phyloP scores from a whole-genome alignment of 2,329 filamentous ascomycete species.

The Ilyonectria mors-panacis region DNA sequence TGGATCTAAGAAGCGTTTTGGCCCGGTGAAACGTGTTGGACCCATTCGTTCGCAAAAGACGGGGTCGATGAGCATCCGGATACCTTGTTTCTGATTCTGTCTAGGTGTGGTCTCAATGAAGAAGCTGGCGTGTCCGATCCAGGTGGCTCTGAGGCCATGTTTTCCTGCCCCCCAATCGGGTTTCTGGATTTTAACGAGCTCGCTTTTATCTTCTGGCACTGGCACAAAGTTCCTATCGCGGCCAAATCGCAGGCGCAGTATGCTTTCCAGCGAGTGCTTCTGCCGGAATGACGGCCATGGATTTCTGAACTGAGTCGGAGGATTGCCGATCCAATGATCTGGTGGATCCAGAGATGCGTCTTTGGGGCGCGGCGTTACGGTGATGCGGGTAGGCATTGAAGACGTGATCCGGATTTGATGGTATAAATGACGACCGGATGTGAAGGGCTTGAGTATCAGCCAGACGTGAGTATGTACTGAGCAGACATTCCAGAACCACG shows the following conservation, averaged over 20 bases:
- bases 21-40: conserved; percentile 75
- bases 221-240: conserved; percentile 17
- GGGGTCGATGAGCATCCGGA: conserved; percentile 89
- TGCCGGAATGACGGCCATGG: conserved; percentile 14
- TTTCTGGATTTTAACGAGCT: conserved; percentile 13
- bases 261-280: neutral
- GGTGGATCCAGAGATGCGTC: neutral
- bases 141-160: conserved; percentile 77
- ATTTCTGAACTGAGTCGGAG: conserved; percentile 1
- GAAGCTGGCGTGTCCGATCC: conserved; percentile 92
- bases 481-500: too few species aligned
- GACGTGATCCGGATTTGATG: too few species aligned
- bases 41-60: conserved; percentile 88
- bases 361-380: conserved; percentile 9
- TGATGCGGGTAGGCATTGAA: conserved; percentile 4
- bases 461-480: too few species aligned
- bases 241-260: conserved; percentile 15
- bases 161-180: conserved; percentile 56
- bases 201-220: conserved; percentile 13
- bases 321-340: conserved; percentile 13
- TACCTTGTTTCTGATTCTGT: conserved; percentile 59
- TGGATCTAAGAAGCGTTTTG: conserved; percentile 80
- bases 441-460: too few species aligned
- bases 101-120: conserved; percentile 84
- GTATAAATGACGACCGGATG: too few species aligned